Conservation (phyloP, 176 grass and related monocot genomes). For the Paspalum vaginatum region DNA sequence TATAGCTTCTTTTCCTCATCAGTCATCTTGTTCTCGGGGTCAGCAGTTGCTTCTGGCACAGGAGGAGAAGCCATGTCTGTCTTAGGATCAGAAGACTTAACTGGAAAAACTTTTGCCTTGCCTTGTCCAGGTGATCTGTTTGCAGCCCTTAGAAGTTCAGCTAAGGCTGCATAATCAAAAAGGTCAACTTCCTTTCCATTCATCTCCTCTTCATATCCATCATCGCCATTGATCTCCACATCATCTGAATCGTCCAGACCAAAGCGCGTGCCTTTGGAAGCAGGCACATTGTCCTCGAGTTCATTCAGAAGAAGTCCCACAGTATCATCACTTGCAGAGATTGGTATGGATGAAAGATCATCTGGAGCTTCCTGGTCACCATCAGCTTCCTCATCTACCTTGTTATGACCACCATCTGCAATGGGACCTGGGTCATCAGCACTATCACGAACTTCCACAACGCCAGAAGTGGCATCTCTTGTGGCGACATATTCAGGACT, state of each 20-base stretch:
- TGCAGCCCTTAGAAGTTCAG: slow-evolving; percentile 53
- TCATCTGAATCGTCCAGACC: slow-evolving; percentile 50
- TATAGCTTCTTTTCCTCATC: slow-evolving; percentile 83
- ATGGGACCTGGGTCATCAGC: neutral
- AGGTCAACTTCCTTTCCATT: slow-evolving; percentile 42
- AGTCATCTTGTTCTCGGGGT: slow-evolving; percentile 55
- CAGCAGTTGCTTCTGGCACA: slow-evolving; percentile 40
- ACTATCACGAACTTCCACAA: neutral
- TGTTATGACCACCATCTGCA: neutral
- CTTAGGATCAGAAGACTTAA: slow-evolving; percentile 31
- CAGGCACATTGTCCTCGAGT: slow-evolving; percentile 28
- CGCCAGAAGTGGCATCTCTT: neutral
- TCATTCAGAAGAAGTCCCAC: slow-evolving; percentile 16
- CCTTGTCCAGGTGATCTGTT: slow-evolving; percentile 44
- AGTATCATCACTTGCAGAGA: neutral
- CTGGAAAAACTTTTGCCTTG: slow-evolving; percentile 46
- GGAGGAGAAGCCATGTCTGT: slow-evolving; percentile 14
- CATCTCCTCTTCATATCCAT: slow-evolving; percentile 35
- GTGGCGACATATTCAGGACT: slow-evolving; percentile 26
- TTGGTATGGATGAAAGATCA: slow-evolving; percentile 12
- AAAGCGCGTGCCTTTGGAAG: slow-evolving; percentile 32
- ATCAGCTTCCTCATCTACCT: slow-evolving; percentile 8
- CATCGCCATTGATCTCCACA: neutral
- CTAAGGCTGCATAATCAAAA: slow-evolving; percentile 52
- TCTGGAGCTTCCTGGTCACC: neutral